Percentiles rank a stretch among this genome's conserved stretches.
Conservation (phyloP, 768 basidiomycete species). For the Scleroderma citrinum region DNA sequence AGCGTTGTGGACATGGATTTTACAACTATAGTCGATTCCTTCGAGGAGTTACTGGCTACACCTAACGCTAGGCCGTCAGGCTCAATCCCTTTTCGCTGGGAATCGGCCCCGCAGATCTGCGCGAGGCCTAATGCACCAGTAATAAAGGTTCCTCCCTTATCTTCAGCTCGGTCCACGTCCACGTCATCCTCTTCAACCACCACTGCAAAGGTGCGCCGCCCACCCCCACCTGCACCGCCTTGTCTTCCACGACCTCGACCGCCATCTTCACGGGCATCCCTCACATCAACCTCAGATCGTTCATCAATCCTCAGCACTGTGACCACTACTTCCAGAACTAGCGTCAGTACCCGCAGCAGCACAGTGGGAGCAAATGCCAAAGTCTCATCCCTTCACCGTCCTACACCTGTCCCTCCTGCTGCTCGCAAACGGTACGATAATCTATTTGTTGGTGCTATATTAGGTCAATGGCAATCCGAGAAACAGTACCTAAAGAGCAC, state of each 20-base stretch:
- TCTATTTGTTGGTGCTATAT: constrained; percentile 57
- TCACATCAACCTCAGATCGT: constrained; percentile 48
- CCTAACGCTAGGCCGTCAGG: constrained; percentile 49
- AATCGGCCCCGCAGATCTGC: constrained; percentile 33
- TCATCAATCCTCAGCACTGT: constrained; percentile 53
- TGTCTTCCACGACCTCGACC: constrained; percentile 24
- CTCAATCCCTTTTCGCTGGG: constrained; percentile 46
- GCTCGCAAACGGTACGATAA: constrained; percentile 62
- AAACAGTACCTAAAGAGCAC: constrained; percentile 21
- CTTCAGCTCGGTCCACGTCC: constrained; percentile 28
- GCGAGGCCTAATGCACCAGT: constrained; percentile 32
- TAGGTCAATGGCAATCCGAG: constrained; percentile 40
- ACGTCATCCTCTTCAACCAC: constrained; percentile 32
- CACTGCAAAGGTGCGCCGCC: constrained; percentile 36
- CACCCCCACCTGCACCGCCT: constrained; percentile 38
- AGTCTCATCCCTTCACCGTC: constrained; percentile 37
- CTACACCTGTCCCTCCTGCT: constrained; percentile 61
- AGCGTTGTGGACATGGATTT: constrained; percentile 40
- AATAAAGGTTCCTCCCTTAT: constrained; percentile 13
- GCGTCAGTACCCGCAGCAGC: constrained; percentile 28
- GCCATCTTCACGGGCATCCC: constrained; percentile 33
- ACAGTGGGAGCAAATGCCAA: constrained; percentile 11
- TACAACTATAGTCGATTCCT: constrained; percentile 63
- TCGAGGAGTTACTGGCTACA: constrained; percentile 58
- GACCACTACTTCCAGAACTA: constrained; percentile 36